Evolutionary conservation across 176 grass and related monocot species (phyloP), one percentile per base, ranked within the genome.

Genomic region (Bromus sterilis): DNA sequence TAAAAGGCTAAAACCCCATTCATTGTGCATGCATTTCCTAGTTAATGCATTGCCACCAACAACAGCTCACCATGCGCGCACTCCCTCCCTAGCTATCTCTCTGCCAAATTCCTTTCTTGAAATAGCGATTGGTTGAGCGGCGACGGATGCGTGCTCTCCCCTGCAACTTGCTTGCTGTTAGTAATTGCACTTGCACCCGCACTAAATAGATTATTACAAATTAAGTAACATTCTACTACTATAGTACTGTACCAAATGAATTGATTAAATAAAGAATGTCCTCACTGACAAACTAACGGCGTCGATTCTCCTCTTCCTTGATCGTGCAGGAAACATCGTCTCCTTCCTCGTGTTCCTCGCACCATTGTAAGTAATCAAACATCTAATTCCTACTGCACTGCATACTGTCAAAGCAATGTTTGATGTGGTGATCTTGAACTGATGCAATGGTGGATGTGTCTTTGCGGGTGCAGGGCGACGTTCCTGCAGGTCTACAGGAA

Each of bases 271-370:
- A 20, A 71, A 11, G 25, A 11, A 29, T 69, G 39, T 23, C n/a
- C n/a, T n/a, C 30, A 72, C 56, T 82, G 78, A 72, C 58, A 55
- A 4, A 56, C 71, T 41, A 1, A 71, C 61, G 8, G 5, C 15
- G 74, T 43, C 30, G 0, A 4, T 23, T 16, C 20, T 44, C 6
- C 16, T 26, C 30, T 57, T 18, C 9, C 24, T 58, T 53, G 48
- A 53, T 35, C 10, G 11, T 87, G 76, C 92, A 98, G 95, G 95
- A 9, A 98, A 94, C 86, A 79, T 94, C 60, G 86, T 94, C 63
- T 98, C 95, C 25, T 93, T 92, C 78, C 66, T 91, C 78, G 95
- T 98, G 65, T 94, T 91, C 83, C 88, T 98, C 6, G 89, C 92
- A 2, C 95, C 95, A 68, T 43, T 98, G 95, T 98, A 90, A 92